Conservation (phyloP, 768 basidiomycete species). For the Rhodotorula graminis region DNA sequence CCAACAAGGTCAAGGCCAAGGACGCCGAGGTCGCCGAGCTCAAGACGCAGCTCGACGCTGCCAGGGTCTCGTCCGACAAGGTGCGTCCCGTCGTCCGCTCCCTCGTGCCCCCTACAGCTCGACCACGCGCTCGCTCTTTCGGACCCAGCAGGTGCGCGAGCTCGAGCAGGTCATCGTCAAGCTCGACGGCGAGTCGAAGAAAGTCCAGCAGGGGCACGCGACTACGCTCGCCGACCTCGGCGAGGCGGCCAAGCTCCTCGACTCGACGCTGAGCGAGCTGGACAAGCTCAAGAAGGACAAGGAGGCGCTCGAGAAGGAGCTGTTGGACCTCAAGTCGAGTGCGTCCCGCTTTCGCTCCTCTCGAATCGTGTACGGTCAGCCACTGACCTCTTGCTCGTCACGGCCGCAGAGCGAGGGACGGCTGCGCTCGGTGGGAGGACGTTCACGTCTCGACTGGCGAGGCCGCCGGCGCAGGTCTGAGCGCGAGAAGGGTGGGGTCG, state of each 20-base stretch:
- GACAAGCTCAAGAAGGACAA: background rate
- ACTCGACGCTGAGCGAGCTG: no score
- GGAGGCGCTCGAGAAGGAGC: background rate
- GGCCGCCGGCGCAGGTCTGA: background rate
- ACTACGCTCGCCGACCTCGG: background rate
- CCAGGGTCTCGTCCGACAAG: background rate
- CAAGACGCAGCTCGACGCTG: background rate
- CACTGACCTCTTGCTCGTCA: background rate
- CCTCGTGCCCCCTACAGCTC: background rate
- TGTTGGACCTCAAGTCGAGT: background rate
- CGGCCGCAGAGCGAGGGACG: background rate
- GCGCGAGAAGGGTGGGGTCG: no score
- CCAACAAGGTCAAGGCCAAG: background rate
- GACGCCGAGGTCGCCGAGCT: background rate
- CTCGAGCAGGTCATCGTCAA: background rate
- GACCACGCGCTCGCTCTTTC: no score
- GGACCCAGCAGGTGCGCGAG: background rate
- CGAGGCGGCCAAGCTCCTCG: background rate
- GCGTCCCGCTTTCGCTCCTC: background rate
- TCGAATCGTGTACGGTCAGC: no score
- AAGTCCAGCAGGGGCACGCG: background rate
- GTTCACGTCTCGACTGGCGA: background rate
- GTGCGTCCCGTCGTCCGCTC: background rate
- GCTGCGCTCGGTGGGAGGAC: background rate
- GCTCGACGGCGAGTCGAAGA: background rate